phyloP scores from a whole-genome alignment of 2,329 filamentous ascomycete genomes.

The Cladosporium velox region DNA sequence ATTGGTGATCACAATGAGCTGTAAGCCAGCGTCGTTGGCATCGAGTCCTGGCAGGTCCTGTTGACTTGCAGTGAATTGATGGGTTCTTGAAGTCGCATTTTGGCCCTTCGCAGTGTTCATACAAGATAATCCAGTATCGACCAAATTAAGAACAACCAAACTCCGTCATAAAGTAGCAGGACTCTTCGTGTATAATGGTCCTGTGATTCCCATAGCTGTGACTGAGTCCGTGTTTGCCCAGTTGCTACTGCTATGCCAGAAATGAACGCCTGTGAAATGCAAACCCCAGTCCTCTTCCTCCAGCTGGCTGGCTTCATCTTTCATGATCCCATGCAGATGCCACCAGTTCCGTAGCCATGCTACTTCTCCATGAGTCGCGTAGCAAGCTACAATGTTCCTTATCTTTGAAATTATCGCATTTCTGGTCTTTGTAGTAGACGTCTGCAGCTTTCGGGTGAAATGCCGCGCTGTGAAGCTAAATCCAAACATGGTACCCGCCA shows the following conservation, averaged over 20 bases:
- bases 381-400: no score
- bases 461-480: neutral
- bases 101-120: neutral
- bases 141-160: neutral
- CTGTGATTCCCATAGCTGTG: slow-evolving; percentile 16
- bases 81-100: neutral
- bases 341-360: neutral
- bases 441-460: neutral
- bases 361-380: neutral
- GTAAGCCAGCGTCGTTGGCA: neutral
- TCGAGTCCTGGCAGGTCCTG: neutral
- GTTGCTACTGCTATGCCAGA: slow-evolving; percentile 6
- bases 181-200: slow-evolving; percentile 12
- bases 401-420: neutral
- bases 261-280: neutral
- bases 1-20: neutral
- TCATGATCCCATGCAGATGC: neutral
- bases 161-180: neutral
- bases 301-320: neutral
- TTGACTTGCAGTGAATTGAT: neutral
- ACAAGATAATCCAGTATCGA: neutral
- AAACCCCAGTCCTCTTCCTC: neutral
- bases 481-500: neutral
- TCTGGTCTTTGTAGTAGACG: neutral
- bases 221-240: neutral